Base-by-base conservation (phyloP, 148 eudicot genomes). In the Camellia granthamiana region DNA sequence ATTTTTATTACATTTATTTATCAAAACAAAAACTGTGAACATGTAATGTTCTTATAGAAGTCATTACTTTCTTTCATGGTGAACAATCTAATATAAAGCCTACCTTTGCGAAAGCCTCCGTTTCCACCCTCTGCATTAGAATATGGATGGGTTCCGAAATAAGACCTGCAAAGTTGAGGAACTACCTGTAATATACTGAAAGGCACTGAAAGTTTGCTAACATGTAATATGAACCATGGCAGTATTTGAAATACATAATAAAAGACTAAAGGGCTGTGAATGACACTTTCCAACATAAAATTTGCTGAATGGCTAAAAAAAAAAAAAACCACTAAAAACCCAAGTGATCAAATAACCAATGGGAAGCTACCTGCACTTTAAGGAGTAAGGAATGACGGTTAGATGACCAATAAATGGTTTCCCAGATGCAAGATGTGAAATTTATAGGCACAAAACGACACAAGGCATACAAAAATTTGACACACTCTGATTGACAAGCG, bases 41-140 rank as follows among this genome's bases (percentile, higher is more conserved):
- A 19, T 21, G 19, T 62, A 19, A 43, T 5, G 30, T 76, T n/a
- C 63, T 11, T 44, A 8, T 6, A 16, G 14, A 76, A 21, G 43
- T 41, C 54, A 63, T 46, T 64, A 47, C 46, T 49, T 65, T 3
- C 41, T 21, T 38, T 30, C 46, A 11, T 41, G 18, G 49, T 69
- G 68, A 77, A 62, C 63, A 46, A 42, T 62, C 52, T 42, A 61
- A 38, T 64, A 19, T 1, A 42, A 64, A 69, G 64, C 62, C 7
- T 82, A 89, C 92, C 90, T 84, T 89, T 59, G 79, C 46, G 77
- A 91, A 80, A 52, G 90, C 90, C 82, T 90, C 90, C 23, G 90
- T 90, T 76, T 91, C 98, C 21, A 85, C 93, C 65, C 84, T 91
- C 75, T 92, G 90, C 79, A 94, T 77, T 77, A 94, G 70, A 75